Conservation (phyloP, 225 moss, liverwort and hornwort genomes). For the Straminergon stramineum region DNA sequence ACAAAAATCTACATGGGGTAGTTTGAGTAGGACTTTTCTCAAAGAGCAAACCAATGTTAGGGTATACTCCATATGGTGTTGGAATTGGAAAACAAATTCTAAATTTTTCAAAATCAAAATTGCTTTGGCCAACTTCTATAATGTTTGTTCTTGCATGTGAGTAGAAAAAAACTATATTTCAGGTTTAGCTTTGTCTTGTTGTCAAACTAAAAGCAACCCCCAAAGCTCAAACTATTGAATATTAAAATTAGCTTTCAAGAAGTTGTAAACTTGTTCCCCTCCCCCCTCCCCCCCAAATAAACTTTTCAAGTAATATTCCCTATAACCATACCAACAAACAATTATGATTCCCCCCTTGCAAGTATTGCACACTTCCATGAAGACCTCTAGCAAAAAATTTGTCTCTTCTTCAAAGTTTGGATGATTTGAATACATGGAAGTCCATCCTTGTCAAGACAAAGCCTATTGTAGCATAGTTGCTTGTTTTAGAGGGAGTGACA, state of each 20-base stretch:
- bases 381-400: fast-evolving
- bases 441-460: background rate
- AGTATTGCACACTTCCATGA: background rate
- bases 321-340: background rate
- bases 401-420: background rate
- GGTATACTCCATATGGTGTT: fast-evolving
- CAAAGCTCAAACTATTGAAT: background rate
- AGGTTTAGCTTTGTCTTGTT: background rate
- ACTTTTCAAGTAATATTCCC: background rate
- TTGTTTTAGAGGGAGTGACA: background rate
- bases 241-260: background rate
- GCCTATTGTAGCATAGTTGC: background rate
- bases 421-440: fast-evolving
- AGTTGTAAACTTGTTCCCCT: fast-evolving
- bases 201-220: background rate
- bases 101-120: background rate
- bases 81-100: background rate
- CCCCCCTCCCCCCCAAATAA: too few species aligned
- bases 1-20: background rate
- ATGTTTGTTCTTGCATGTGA: background rate
- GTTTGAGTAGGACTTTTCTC: background rate
- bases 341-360: fast-evolving
- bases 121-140: background rate
- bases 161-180: fast-evolving
- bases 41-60: background rate